Base-by-base conservation (phyloP, 306 rosid genomes). In the Vicia sativa region DNA sequence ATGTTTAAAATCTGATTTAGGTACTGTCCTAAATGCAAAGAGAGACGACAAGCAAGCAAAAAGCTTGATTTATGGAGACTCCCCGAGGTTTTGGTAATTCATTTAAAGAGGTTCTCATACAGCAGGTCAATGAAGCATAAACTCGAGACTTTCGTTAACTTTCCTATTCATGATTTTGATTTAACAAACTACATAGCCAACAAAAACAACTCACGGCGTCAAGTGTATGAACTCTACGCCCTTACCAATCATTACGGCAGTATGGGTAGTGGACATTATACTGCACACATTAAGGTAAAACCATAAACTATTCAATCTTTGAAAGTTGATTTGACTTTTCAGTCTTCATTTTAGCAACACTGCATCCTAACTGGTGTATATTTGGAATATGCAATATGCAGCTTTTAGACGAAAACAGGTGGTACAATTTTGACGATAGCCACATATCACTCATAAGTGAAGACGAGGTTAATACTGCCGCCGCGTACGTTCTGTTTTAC, bases 61-160 rank as follows among this genome's bases (percentile, higher is more conserved):
- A 93, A 93, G 83, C 97, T 93, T 64, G 98, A 93, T 79, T 81
- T 90, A 50, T 93, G 99, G 99, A 87, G 97, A 81, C 97, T 93
- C 62, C 99, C 99, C 11, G 95, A 90, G 80, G 97, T 93, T 74
- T 79, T 93, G 71, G 99, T 90, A 55, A 93, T 93, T 80, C 99
- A 93, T 82, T 77, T 93, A 41, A 93, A 93, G 81, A 86, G 99
- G 82, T 93, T 93, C 78, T 93, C 97, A 57, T 93, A 93, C 82
- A 93, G 99, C 90, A 79, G 99, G 77, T 88, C 97, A 37, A 93
- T 93, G 96, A 93, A 93, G 81, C 99, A 93, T 71, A 93, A 93
- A 72, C 82, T 93, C 45, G 99, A 93, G 85, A 93, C 96, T 48
- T 88, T 88, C 76, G 95, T 93, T 21, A 87, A 90, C 87, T 90